A percentile compares a stretch with the other conserved stretches of the same genome.
These are phyloP conservation scores for Mycosphaerella sp. DNA, from an alignment of 2,329 filamentous ascomycete genomes.

Conservation along the genomic window DNA sequence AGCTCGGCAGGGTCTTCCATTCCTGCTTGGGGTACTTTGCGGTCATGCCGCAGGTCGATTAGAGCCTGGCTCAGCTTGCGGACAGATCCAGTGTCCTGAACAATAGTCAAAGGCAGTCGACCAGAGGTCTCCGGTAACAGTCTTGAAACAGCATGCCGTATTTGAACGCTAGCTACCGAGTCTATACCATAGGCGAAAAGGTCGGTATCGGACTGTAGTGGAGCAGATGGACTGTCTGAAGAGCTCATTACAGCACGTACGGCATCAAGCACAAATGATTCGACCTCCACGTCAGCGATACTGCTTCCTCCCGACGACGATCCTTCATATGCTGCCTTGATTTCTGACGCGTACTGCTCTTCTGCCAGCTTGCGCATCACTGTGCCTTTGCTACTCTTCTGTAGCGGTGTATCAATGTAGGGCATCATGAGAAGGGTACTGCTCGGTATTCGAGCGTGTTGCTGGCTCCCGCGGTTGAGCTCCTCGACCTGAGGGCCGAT, in stretches of 20 bases:
- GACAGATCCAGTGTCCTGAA: slow-evolving; percentile 56
- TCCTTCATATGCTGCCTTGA: slow-evolving; percentile 42
- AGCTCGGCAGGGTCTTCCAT: slow-evolving; percentile 35
- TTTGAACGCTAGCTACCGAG: slow-evolving; percentile 52
- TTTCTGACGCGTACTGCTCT: slow-evolving; percentile 42
- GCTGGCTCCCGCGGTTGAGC: slow-evolving; percentile 46
- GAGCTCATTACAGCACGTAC: slow-evolving; percentile 22
- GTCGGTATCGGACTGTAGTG: slow-evolving; percentile 35
- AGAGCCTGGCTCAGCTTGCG: slow-evolving; percentile 37
- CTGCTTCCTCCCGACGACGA: slow-evolving; percentile 18
- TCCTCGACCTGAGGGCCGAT: slow-evolving; percentile 43
- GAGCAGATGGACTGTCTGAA: background rate
- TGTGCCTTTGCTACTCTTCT: slow-evolving; percentile 60
- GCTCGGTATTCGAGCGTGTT: slow-evolving; percentile 46
- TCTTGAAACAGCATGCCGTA: slow-evolving; percentile 38
- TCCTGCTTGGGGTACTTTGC: slow-evolving; percentile 22
- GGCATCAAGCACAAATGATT: slow-evolving; percentile 29
- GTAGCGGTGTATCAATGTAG: slow-evolving; percentile 34
- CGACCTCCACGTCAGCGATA: slow-evolving; percentile 33
- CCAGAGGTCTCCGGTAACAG: slow-evolving; percentile 33
- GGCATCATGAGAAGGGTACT: slow-evolving; percentile 48
- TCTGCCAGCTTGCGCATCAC: slow-evolving; percentile 50
- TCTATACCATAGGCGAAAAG: slow-evolving; percentile 55
- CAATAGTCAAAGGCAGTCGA: slow-evolving; percentile 49
- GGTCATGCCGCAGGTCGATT: slow-evolving; percentile 36